Evolutionary conservation across 495 filamentous ascomycete species (phyloP).

Genomic region (Hypoxylon subgilvum): DNA sequence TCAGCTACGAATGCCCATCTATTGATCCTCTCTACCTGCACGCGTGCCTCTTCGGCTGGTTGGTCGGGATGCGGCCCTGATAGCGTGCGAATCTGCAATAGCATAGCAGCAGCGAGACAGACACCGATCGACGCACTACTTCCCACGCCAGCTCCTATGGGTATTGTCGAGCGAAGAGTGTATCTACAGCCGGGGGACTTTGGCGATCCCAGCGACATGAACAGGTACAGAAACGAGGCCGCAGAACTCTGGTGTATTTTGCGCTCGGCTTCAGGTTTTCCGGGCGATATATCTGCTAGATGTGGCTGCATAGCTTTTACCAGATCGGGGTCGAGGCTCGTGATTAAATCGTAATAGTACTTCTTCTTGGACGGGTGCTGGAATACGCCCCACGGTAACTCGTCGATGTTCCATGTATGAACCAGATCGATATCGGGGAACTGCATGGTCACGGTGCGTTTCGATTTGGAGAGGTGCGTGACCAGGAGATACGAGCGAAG

Average conservation of each 20-base stretch:
- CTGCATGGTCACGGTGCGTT: conserved; percentile 79
- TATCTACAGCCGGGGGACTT: conserved; percentile 82
- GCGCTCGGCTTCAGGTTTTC: conserved; percentile 66
- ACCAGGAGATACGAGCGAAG: conserved; percentile 94
- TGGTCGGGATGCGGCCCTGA: conserved; percentile 90
- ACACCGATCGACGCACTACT: conserved; percentile 92
- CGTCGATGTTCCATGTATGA: conserved; percentile 91
- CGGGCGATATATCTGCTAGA: conserved; percentile 69
- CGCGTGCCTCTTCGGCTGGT: conserved; percentile 74
- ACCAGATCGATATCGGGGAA: conserved; percentile 86
- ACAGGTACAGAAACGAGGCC: conserved; percentile 87
- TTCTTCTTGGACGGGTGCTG: conserved; percentile 81
- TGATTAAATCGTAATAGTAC: conserved; percentile 88
- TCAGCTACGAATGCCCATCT: conserved; percentile 97
- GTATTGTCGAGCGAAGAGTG: conserved; percentile 91
- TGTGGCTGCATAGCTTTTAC: conserved; percentile 77
- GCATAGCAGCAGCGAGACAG: conserved; percentile 83
- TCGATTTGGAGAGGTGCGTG: conserved; percentile 84
- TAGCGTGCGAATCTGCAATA: conserved; percentile 85
- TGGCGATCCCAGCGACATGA: conserved; percentile 81
- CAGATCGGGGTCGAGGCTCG: conserved; percentile 80
- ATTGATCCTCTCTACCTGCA: conserved; percentile 93
- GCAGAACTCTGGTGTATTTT: conserved; percentile 83
- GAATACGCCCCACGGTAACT: conserved; percentile 84
- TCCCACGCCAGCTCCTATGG: conserved; percentile 88